Conservation (phyloP, 2,329 filamentous ascomycete species). For the Cladophialophora yegresii region DNA sequence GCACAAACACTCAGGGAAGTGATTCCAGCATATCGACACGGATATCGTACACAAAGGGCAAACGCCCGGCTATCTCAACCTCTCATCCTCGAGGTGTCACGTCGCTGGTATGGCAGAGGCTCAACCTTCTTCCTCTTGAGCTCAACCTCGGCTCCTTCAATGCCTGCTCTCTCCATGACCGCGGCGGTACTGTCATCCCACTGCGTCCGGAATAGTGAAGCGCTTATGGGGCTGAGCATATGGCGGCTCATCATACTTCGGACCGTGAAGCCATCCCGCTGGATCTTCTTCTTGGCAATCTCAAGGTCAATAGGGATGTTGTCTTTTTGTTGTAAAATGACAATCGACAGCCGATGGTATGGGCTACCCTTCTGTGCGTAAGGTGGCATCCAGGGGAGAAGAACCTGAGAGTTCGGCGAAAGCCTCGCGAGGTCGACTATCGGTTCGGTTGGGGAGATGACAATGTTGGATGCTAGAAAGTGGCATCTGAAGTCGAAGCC, state of each 20-base stretch:
- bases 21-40: background rate
- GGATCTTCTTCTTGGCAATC: constrained; percentile 55
- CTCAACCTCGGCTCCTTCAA: constrained; percentile 77
- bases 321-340: constrained; percentile 77
- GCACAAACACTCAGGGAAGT: background rate
- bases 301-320: constrained; percentile 61
- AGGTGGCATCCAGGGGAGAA: constrained; percentile 79
- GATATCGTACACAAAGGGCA: constrained; percentile 38
- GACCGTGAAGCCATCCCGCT: constrained; percentile 71
- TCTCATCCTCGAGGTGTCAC: constrained; percentile 46
- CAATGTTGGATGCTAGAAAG: constrained; percentile 76
- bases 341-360: constrained; percentile 84
- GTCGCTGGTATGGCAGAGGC: constrained; percentile 65
- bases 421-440: constrained; percentile 67
- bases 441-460: constrained; percentile 61
- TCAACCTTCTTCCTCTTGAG: constrained; percentile 78
- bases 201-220: constrained; percentile 80
- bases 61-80: constrained; percentile 46
- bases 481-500: constrained; percentile 80
- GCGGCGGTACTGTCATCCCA: constrained; percentile 88
- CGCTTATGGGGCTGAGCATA: constrained; percentile 71
- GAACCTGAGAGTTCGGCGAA: constrained; percentile 64
- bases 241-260: constrained; percentile 73
- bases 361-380: constrained; percentile 85
- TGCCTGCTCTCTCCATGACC: constrained; percentile 78